Evolutionary conservation across 495 filamentous ascomycete genomes (phyloP).

Genomic region (Aspergillus conjunctus): DNA sequence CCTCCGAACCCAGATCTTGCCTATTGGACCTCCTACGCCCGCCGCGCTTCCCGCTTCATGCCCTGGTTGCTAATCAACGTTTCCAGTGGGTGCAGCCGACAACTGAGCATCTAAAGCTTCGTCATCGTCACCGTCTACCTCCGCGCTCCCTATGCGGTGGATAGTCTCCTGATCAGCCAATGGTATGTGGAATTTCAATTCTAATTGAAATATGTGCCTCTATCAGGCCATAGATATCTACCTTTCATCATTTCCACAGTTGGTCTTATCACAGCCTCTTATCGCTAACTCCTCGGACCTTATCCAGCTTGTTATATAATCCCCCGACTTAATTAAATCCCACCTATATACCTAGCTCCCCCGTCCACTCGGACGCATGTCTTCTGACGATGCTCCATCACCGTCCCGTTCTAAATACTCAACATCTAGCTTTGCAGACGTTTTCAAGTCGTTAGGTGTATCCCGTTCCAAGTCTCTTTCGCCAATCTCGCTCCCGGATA

Average conservation of each 20-base stretch:
- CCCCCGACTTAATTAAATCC: constrained; percentile 22
- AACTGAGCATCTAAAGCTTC: constrained; percentile 19
- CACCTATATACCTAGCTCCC: constrained; percentile 15
- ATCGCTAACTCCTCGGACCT: constrained; percentile 23
- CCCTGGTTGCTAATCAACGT: constrained; percentile 9
- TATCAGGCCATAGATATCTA: background rate
- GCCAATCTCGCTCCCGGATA: constrained; percentile 40
- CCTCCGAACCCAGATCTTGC: background rate
- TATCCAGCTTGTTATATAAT: constrained; percentile 26
- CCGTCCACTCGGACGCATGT: constrained; percentile 48
- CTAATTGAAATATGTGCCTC: background rate
- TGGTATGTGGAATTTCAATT: constrained; percentile 21
- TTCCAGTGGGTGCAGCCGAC: constrained; percentile 8
- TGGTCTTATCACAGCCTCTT: constrained; percentile 13
- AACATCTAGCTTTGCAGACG: constrained; percentile 48
- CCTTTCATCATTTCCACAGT: background rate
- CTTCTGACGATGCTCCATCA: constrained; percentile 49
- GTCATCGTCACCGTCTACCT: constrained; percentile 13
- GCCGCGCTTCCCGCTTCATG: background rate
- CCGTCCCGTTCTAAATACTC: constrained; percentile 41
- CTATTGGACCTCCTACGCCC: background rate
- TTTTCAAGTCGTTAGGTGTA: constrained; percentile 49
- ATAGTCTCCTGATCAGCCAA: constrained; percentile 14
- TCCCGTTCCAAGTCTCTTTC: constrained; percentile 45
- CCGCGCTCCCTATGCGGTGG: constrained; percentile 16